Evolutionary conservation across 768 basidiomycete genomes (phyloP).

Genomic region (Leccinum disarticulatum): DNA sequence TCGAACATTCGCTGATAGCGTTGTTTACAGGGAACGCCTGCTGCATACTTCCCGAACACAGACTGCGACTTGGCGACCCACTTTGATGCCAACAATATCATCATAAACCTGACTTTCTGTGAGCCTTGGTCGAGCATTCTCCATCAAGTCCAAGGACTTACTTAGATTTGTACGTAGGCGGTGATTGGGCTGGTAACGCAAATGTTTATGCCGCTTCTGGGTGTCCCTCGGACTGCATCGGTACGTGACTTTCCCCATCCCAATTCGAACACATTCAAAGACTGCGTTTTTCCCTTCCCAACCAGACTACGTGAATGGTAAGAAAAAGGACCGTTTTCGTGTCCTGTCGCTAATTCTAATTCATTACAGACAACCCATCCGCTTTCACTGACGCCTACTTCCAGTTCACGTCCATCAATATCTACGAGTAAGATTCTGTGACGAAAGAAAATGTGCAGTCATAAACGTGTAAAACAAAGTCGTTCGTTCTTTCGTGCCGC

Average conservation of each 20-base stretch:
- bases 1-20: background rate
- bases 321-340: background rate
- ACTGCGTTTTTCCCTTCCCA: background rate
- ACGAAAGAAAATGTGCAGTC: background rate
- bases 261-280: background rate
- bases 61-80: slow-evolving; percentile 41
- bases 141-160: background rate
- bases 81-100: slow-evolving; percentile 34
- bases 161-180: slow-evolving; percentile 20
- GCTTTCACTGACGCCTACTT: slow-evolving; percentile 46
- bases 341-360: background rate
- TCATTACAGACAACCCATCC: slow-evolving; percentile 32
- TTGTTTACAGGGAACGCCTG: slow-evolving; percentile 30
- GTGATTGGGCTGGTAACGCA: slow-evolving; percentile 30
- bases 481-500: background rate
- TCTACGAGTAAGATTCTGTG: slow-evolving; percentile 31
- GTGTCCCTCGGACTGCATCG: slow-evolving; percentile 32
- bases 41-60: slow-evolving; percentile 38
- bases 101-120: slow-evolving; percentile 37
- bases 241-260: slow-evolving; percentile 13
- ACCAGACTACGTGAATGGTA: slow-evolving; percentile 30
- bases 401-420: slow-evolving; percentile 37
- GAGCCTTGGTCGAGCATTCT: slow-evolving; percentile 1
- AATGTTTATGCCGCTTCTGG: slow-evolving; percentile 29
- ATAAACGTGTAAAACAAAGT: background rate